Conservation (phyloP, 352 stramenopile species). For the Globisporangium apiculatum region DNA sequence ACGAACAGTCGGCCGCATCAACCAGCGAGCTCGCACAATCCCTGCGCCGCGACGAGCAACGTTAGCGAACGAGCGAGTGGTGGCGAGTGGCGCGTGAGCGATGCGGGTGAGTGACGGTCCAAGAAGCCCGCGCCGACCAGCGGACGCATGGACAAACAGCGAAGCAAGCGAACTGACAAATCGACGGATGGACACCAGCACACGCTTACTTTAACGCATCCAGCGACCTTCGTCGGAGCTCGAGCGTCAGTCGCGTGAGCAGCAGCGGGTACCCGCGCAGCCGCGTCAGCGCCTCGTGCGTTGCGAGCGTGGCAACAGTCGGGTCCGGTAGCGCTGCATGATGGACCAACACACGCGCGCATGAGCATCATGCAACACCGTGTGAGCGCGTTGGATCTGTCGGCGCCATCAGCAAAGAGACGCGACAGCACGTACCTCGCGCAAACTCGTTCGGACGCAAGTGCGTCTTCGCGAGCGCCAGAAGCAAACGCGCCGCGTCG, state of each 20-base stretch:
- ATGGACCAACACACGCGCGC: too few relatives aligned
- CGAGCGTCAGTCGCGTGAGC: conserved; percentile 12
- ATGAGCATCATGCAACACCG: background rate
- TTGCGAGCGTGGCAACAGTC: conserved; percentile 12
- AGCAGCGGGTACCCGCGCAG: conserved; percentile 27
- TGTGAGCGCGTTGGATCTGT: background rate
- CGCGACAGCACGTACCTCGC: conserved; percentile 24
- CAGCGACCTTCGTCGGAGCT: conserved; percentile 14
- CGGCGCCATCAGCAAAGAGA: background rate
- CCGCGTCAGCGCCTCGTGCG: conserved; percentile 20
- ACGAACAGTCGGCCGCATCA: too few relatives aligned
- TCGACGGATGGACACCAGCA: background rate
- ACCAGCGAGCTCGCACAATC: conserved; percentile 5
- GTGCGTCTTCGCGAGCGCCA: conserved; percentile 31
- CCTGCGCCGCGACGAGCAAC: conserved; percentile 8
- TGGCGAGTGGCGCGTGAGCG: background rate
- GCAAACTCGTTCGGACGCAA: conserved; percentile 29
- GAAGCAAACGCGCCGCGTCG: conserved; percentile 39
- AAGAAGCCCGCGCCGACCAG: too few relatives aligned
- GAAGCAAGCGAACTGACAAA: background rate
- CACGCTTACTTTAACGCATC: conserved; percentile 13
- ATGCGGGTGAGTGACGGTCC: too few relatives aligned
- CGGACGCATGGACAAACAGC: background rate
- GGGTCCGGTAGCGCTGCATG: conserved; percentile 16
- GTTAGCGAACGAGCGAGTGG: conserved; percentile 2